A percentile compares a stretch with the other conserved stretches of the same genome.
Conservation (phyloP, 371 early-diverging fungal genomes). For the Quaeritorhiza haematococci region DNA sequence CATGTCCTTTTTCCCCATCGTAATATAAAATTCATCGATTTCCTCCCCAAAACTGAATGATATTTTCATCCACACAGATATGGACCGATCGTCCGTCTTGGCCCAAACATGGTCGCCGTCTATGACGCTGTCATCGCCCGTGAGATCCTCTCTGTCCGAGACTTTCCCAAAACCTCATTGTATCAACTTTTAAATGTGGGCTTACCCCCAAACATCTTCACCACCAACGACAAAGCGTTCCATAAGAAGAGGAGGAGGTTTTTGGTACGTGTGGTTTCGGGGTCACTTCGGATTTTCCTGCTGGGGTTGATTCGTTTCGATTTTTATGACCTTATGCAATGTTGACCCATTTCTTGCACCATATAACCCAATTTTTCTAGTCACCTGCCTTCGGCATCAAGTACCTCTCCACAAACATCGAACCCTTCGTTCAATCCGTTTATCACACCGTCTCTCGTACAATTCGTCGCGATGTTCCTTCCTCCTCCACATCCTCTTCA, state of each 20-base stretch:
- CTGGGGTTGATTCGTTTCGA: no score
- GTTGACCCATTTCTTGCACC: no score
- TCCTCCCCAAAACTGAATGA: no score
- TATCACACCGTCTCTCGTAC: not conserved
- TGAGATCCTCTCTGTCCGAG: not conserved
- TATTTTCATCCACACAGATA: no score
- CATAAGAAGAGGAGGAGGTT: not conserved
- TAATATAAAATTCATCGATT: no score
- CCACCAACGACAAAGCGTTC: not conserved
- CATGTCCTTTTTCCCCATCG: no score
- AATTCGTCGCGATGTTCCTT: not conserved
- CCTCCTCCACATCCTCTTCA: not conserved
- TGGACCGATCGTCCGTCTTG: not conserved
- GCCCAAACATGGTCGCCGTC: not conserved
- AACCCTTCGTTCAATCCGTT: not conserved
- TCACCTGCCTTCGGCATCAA: not conserved
- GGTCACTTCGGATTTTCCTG: no score
- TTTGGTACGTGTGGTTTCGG: no score
- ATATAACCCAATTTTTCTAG: no score
- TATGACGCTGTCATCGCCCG: not conserved
- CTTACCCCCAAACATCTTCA: not conserved
- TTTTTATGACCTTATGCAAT: no score
- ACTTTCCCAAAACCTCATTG: slow-evolving; percentile 4
- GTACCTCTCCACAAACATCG: not conserved
- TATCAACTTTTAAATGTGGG: not conserved